Evolutionary conservation across 2,329 filamentous ascomycete species (phyloP), one percentile per base, ranked within the genome.

Genomic region (Verticillium dahliae): DNA sequence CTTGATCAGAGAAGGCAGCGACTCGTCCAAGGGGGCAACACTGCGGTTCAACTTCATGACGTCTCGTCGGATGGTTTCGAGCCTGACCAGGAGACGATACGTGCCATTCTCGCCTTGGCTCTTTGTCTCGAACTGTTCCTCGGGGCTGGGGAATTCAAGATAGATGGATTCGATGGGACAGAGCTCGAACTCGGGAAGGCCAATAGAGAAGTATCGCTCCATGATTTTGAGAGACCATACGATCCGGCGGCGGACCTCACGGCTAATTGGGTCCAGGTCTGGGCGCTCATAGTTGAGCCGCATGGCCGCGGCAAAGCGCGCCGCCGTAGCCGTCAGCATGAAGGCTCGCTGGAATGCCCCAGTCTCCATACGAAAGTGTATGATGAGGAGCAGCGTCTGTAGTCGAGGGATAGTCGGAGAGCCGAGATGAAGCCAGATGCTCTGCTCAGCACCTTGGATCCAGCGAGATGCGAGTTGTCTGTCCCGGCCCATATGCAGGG

Each of bases 341-440:
- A 76, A 75, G 9, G 78, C 78, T 63, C 75, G 75, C 59, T 76
- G 74, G 33, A 79, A 80, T 11, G 69, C 72, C 50, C 78, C 79
- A 10, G 74, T 75, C 22, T 80, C 73, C 50, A 79, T 76, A 45
- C 75, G 74, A 60, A 79, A 78, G 63, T 78, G 76, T 60, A 80
- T 77, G 62, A 79, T 72, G 22, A 80, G 70, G 37, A 80, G 70
- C 11, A 80, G 71, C 10, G 78, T 77, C 64, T 80, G 78, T 1
- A 75, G 66, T 6, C 72, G 62, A 4, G 64, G 56, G 35, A 68
- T 65, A 1, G 67, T 64, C 0, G 72, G 72, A 4, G 66, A 68
- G 14, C 71, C 71, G 5, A 75, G 65, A 15, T 72, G 68, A 35
- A 70, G 66, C 52, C 73, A 64, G n/a, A 74, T 67, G 1, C 66